Evolutionary conservation across 306 rosid genomes (phyloP).

Genomic region (Canavalia gladiata): DNA sequence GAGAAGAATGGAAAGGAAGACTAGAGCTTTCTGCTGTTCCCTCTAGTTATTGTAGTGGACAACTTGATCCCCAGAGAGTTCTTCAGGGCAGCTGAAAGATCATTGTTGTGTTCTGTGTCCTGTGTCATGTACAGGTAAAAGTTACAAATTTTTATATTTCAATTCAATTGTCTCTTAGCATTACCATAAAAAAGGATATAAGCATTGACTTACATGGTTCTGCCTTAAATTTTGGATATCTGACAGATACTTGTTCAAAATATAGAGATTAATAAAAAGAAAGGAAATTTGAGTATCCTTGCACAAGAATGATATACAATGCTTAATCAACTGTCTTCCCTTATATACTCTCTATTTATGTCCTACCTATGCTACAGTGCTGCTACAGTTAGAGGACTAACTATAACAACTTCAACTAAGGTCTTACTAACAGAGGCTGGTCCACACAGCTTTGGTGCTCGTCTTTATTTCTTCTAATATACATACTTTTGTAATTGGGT

Average conservation of each 20-base stretch:
- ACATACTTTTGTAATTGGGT: not conserved
- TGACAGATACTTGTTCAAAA: not conserved
- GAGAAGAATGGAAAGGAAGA: conserved; percentile 98
- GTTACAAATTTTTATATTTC: conserved; percentile 11
- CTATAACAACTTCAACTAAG: not conserved
- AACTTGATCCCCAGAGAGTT: conserved; percentile 92
- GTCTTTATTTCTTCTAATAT: not conserved
- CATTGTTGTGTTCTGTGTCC: conserved; percentile 59
- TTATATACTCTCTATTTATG: not conserved
- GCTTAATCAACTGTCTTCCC: not conserved
- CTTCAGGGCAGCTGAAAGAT: conserved; percentile 71
- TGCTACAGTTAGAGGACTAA: not conserved
- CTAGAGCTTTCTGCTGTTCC: conserved; percentile 95
- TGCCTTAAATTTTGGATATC: conserved; percentile 10
- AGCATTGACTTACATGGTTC: conserved; percentile 16
- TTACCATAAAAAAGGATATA: not conserved
- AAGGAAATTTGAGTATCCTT: not conserved
- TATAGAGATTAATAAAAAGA: not conserved
- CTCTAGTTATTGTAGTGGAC: conserved; percentile 98
- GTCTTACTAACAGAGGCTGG: not conserved
- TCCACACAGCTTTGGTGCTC: not conserved
- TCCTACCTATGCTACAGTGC: not conserved
- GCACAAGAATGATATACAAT: not conserved
- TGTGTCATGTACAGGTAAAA: conserved; percentile 83
- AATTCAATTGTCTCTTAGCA: not conserved